Evolutionary conservation across 768 basidiomycete species (phyloP), one percentile per base, ranked within the genome.

Genomic region (Pleurotus salmoneostramineus): DNA sequence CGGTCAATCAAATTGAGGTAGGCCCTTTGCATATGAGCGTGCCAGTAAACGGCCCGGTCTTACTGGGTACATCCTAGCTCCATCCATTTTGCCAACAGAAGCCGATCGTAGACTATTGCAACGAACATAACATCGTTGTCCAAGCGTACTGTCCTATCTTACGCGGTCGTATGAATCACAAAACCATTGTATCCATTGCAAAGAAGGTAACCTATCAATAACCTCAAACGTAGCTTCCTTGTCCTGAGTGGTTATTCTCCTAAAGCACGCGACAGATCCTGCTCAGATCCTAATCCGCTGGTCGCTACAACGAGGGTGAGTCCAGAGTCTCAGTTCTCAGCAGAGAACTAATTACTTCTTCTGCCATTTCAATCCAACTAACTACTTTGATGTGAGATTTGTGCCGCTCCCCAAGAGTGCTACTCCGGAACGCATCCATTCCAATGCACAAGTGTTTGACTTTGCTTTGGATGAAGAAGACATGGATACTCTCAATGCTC

Each of bases 261-360:
- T 17, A 17, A 60, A 90, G 86, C 70, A 83, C 62, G 69, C 71
- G 42, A 81, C 82, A 57, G 82, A 85, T 42, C 80, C 81, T 5
- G 85, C 91, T n/a, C 94, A 96, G 64, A 76, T 95, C 49, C 79
- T 96, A 12, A 73, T 96, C 57, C 83, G 95, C 31, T 96, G 93
- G 91, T 94, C 92, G 21, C 72, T 97, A 40, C 94, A 96, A 69
- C 83, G 81, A 66, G 84, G 85, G 89, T 89, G 62, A 48, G 82
- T 72, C 55, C 48, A 21, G 52, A 50, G 40, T 12, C 21, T 40
- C 43, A 17, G 1, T 8, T 21, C 36, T 33, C 4, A 11, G 33
- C 12, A 42, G 50, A 21, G 2, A 10, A 34, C 47, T 46, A 12
- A 33, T n/a, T n/a, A n/a, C n/a, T n/a, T n/a, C n/a, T n/a, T n/a